Evolutionary conservation across 768 basidiomycete species (phyloP).

Genomic region (Filobasidium floriforme): DNA sequence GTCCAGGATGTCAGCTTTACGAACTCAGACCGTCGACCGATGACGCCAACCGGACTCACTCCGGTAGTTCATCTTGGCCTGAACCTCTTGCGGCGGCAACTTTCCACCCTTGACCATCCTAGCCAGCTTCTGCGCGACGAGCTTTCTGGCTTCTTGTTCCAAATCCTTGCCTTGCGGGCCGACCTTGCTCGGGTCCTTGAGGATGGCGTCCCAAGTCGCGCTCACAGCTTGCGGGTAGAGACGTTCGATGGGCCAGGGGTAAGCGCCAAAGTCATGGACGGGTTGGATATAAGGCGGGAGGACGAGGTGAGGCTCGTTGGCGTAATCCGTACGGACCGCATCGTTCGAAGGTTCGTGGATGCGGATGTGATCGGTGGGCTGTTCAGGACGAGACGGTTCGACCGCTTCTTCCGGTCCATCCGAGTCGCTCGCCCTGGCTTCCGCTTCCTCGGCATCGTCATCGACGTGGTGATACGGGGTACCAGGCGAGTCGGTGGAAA

Average conservation of each 20-base stretch:
- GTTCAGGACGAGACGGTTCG: neutral
- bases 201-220: neutral
- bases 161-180: neutral
- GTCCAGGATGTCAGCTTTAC: conserved; percentile 11
- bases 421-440: neutral
- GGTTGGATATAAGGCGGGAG: neutral
- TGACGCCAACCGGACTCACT: conserved; percentile 30
- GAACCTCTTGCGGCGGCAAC: conserved; percentile 16
- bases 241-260: conserved; percentile 15
- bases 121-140: conserved; percentile 9
- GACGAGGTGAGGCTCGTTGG: neutral
- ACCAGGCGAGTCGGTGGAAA: conserved; percentile 20
- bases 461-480: conserved; percentile 11
- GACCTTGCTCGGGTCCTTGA: neutral
- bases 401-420: neutral
- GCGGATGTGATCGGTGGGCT: neutral
- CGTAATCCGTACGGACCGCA: neutral
- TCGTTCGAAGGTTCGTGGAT: neutral
- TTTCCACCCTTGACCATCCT: conserved; percentile 7
- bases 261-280: neutral
- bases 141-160: conserved; percentile 3
- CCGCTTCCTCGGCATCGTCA: neutral
- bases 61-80: conserved; percentile 34
- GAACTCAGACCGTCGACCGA: neutral
- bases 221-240: neutral